Evolutionary conservation across 805 yeast genomes (phyloP), one percentile per base, ranked within the genome.

Genomic region (Candida sithepensis): DNA sequence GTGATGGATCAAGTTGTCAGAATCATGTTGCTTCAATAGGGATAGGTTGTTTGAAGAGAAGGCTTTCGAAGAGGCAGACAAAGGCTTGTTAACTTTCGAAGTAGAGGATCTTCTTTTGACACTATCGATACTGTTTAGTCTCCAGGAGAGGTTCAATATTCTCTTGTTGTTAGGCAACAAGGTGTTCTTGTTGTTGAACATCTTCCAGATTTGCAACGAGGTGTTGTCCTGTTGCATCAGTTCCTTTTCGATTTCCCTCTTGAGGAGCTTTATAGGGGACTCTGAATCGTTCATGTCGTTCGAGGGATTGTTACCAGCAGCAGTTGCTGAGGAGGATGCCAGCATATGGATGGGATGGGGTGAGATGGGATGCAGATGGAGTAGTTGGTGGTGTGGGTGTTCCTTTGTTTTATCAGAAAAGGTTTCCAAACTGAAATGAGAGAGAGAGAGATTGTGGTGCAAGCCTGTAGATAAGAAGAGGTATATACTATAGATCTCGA

Each of bases 91-190:
- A 13, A n/a, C 20, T 33, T 6, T 30, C 4, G 34, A 30, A 6
- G 16, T 12, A 12, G 34, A 33, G 8, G 22, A 43, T 16, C 20
- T 30, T 47, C 51, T 55, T 40, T 61, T 64, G 32, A 66, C 50
- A 13, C 58, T 51, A 42, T 57, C 61, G 26, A 66, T 54, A 43
- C 67, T 62, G 48, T 62, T 66, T 18, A 68, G 50, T 46, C 71
- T 57, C 72, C 72, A 68, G 2, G 69, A 59, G 19, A 68, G 50
- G 46, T 68, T 67, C 20, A 67, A 47, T 14, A 67, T 67, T 16
- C 72, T 47, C 44, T 65, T 60, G 39, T 66, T 65, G 47, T 64
- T 67, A 10, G 71, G 69, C 7, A 66, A 46, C 16, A 62, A 51
- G 14, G 67, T 63, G 41, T 66, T 66, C 41, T 62, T 65, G 48